Evolutionary conservation across 2,329 filamentous ascomycete genomes (phyloP), one percentile per base, ranked within the genome.

Genomic region (Colletotrichum caudatum): DNA sequence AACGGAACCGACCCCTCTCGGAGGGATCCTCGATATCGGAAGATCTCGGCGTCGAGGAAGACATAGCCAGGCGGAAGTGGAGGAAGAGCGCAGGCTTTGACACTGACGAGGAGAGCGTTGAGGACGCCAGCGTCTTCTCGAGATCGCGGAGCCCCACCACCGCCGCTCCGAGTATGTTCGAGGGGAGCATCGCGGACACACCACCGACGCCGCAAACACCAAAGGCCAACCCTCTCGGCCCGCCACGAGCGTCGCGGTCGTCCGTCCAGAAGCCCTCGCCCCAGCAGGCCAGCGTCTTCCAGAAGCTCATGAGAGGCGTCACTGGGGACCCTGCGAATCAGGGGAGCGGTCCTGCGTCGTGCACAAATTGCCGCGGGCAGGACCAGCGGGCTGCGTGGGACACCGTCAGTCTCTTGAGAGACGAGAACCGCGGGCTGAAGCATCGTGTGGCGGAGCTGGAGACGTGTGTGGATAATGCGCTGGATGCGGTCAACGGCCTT

Each of bases 351-450:
- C 72, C 12, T 66, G 73, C 33, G 78, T 78, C 50, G 76, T 91
- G 89, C 75, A 75, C 79, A 44, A 91, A 90, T 75, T 91, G 90
- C 78, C 79, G 84, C 64, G 89, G 90, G 16, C 85, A 86, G 75
- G 86, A 88, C 64, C 83, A 87, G 16, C 89, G 87, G 74, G 83
- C 89, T 48, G 90, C 90, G 5, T 92, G 90, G 90, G 86, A 91
- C 76, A 90, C 90, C 5, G 89, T 90, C n/a, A 84, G 85, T 64
- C 73, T 91, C 58, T 79, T 92, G 70, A 83, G 88, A 50, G 87
- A 89, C 58, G 90, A 92, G 82, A 92, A 92, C 74, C 86, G 83
- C 76, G 84, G 85, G 11, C 78, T 92, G 61, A 92, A 92, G 81
- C 82, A 84, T 50, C 81, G 89, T 26, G 88, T 92, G 4, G 84